Evolutionary conservation across 1,284 basidiomycete species (phyloP).

Genomic region (Ceratorhiza oryzae-sativae): DNA sequence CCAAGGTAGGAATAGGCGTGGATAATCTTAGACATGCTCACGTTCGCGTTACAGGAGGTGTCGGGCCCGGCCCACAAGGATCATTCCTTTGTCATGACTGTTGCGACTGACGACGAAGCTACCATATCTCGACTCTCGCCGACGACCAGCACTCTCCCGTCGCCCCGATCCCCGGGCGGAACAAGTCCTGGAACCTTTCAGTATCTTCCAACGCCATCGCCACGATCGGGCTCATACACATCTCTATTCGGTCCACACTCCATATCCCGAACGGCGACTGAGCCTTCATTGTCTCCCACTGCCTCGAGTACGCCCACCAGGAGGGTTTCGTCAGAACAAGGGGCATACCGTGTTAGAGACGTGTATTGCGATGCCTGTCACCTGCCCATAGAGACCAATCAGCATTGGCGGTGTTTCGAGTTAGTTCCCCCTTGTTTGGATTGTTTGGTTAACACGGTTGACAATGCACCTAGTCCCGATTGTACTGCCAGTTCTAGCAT

Average conservation of each 20-base stretch:
- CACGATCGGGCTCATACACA: neutral
- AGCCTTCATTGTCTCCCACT: neutral
- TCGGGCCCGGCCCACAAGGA: neutral
- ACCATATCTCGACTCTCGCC: conserved; percentile 26
- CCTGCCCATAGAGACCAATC: neutral
- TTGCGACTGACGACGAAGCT: conserved; percentile 26
- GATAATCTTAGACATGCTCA: neutral
- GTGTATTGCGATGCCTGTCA: conserved; percentile 20
- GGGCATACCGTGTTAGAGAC: too few species aligned
- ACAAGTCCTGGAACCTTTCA: neutral
- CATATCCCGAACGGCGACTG: neutral
- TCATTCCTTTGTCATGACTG: conserved; percentile 22
- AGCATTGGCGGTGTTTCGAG: conserved; percentile 18
- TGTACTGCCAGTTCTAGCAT: neutral
- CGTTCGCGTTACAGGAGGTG: neutral
- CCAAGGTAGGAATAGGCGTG: neutral
- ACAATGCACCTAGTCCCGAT: neutral
- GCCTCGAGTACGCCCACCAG: neutral
- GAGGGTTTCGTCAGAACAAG: neutral
- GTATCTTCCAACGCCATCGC: neutral
- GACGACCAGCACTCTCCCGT: neutral
- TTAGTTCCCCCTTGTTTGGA: neutral
- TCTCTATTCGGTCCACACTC: neutral
- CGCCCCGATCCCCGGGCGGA: neutral
- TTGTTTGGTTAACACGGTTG: neutral